Evolutionary conservation across 2,329 filamentous ascomycete genomes (phyloP).

Genomic region (Claviceps paspali): DNA sequence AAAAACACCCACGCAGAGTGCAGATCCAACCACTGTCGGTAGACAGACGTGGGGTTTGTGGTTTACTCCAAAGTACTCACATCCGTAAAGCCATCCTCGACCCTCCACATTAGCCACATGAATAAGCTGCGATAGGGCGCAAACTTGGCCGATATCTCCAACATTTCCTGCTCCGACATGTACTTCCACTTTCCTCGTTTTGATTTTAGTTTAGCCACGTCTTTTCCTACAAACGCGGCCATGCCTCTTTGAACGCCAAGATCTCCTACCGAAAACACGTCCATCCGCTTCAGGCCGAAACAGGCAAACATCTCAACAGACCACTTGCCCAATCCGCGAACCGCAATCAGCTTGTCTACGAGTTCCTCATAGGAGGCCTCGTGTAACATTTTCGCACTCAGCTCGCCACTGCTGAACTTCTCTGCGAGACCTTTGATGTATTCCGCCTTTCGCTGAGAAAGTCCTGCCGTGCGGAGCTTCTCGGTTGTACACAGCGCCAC

Average conservation of each 20-base stretch:
- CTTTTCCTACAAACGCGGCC: slow-evolving; percentile 70
- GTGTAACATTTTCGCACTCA: slow-evolving; percentile 61
- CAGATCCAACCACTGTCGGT: not conserved
- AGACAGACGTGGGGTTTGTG: no score
- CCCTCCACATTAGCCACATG: slow-evolving; percentile 98
- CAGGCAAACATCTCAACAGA: slow-evolving; percentile 96
- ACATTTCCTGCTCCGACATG: slow-evolving; percentile 88
- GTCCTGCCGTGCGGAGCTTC: slow-evolving; percentile 64
- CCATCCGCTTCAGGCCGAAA: slow-evolving; percentile 85
- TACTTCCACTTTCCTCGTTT: slow-evolving; percentile 93
- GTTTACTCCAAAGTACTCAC: slow-evolving; percentile 41
- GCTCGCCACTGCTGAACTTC: slow-evolving; percentile 61
- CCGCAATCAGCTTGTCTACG: slow-evolving; percentile 64
- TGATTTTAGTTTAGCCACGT: slow-evolving; percentile 69
- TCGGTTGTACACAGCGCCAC: slow-evolving; percentile 50
- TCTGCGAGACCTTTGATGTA: slow-evolving; percentile 77
- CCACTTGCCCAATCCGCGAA: slow-evolving; percentile 79
- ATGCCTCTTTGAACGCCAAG: slow-evolving; percentile 89
- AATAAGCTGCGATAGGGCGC: slow-evolving; percentile 79
- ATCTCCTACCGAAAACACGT: slow-evolving; percentile 87
- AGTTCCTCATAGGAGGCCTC: slow-evolving; percentile 75
- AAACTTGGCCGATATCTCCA: slow-evolving; percentile 64
- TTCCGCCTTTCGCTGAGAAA: slow-evolving; percentile 90
- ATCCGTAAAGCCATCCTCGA: slow-evolving; percentile 54
- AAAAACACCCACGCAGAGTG: no score